Evolutionary conservation across 768 basidiomycete genomes (phyloP).

Genomic region (Grammothele lineata): DNA sequence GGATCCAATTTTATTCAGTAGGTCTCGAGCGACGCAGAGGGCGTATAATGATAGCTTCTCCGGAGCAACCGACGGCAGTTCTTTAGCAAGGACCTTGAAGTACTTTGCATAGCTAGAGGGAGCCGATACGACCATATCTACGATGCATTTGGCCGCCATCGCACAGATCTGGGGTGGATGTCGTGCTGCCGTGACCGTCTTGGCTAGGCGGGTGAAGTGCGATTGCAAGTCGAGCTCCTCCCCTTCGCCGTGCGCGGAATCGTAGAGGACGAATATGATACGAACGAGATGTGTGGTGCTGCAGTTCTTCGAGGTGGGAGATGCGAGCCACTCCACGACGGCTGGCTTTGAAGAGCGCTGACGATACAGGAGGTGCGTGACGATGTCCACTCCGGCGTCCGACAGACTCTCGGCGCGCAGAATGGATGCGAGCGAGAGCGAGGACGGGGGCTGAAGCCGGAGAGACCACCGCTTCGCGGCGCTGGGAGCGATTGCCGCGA

Average conservation of each 20-base stretch:
- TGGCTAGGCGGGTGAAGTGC: constrained; percentile 18
- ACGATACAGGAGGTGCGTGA: constrained; percentile 17
- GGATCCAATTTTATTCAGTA: neutral
- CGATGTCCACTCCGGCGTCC: constrained; percentile 16
- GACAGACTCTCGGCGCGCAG: constrained; percentile 7
- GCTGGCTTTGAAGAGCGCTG: neutral
- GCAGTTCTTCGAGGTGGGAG: constrained; percentile 6
- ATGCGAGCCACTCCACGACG: constrained; percentile 19
- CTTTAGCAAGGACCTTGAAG: constrained; percentile 2
- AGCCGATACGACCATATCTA: neutral
- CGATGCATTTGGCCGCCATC: constrained; percentile 1
- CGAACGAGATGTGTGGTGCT: constrained; percentile 15
- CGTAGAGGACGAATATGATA: constrained; percentile 15
- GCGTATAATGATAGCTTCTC: constrained; percentile 2
- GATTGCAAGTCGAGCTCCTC: constrained; percentile 1
- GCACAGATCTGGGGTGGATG: constrained; percentile 1
- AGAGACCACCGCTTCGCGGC: constrained; percentile 12
- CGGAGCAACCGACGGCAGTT: neutral
- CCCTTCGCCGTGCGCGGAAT: neutral
- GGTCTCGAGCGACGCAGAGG: neutral
- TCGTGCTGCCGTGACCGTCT: constrained; percentile 3
- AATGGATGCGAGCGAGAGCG: neutral
- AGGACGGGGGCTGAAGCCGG: neutral
- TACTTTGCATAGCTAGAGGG: constrained; percentile 2
- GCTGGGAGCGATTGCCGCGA: neutral